Percentiles rank a stretch among this genome's conserved stretches.
Conservation (phyloP, 257 asterid genomes). For the Nicotiana otophora region DNA sequence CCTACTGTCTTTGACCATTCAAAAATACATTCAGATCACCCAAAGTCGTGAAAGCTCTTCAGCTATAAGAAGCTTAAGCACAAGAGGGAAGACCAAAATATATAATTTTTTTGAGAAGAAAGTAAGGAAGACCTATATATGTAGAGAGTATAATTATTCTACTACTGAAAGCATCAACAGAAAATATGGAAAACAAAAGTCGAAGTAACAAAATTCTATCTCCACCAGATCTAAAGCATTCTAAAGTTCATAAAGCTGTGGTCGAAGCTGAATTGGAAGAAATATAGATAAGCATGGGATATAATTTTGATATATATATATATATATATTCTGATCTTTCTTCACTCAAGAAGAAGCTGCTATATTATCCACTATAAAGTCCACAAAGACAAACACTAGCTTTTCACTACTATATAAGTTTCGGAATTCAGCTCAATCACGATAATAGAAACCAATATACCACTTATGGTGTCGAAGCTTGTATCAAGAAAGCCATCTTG, state of each 20-base stretch:
- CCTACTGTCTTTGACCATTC: background rate
- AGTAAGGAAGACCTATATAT: background rate
- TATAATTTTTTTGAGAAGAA: too few relatives aligned
- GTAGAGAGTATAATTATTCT: background rate
- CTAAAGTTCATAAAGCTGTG: background rate
- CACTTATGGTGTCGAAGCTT: slow-evolving; percentile 97
- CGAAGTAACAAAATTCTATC: background rate
- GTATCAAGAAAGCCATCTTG: slow-evolving; percentile 86
- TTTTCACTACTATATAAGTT: background rate
- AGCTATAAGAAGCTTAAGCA: background rate
- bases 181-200: background rate
- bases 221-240: background rate
- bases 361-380: background rate
- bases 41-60: background rate
- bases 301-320: background rate
- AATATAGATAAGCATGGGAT: background rate
- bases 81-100: background rate
- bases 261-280: background rate
- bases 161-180: background rate
- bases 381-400: background rate
- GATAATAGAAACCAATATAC: slow-evolving; percentile 33
- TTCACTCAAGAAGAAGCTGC: background rate
- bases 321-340: background rate
- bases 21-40: background rate
- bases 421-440: background rate